These are phyloP conservation scores for Quercus cerris DNA, from an alignment of 306 rosid species.

Conservation along the genomic window DNA sequence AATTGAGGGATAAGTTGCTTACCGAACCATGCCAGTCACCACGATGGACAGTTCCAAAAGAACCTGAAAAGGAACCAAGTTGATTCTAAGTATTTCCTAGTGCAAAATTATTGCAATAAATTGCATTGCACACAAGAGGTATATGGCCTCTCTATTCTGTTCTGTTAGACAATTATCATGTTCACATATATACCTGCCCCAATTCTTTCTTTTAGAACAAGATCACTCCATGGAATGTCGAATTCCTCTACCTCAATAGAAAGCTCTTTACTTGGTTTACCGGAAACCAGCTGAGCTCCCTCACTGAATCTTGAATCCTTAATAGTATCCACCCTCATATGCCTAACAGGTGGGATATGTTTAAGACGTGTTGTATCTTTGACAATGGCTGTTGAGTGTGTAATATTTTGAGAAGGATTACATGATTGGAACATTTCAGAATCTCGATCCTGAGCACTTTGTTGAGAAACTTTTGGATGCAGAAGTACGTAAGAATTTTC, in stretches of 20 bases:
- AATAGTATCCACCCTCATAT: slow-evolving; percentile 43
- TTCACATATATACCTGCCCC: slow-evolving; percentile 69
- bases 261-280: slow-evolving; percentile 49
- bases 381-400: slow-evolving; percentile 34
- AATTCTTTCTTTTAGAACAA: slow-evolving; percentile 76
- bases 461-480: slow-evolving; percentile 40
- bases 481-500: slow-evolving; percentile 33
- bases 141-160: slow-evolving; percentile 6
- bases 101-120: slow-evolving; percentile 10
- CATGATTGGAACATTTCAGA: slow-evolving; percentile 41
- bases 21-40: slow-evolving; percentile 99
- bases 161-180: slow-evolving; percentile 20
- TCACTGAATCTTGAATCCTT: slow-evolving; percentile 49
- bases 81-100: slow-evolving; percentile 14
- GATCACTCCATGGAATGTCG: slow-evolving; percentile 81
- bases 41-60: slow-evolving; percentile 97
- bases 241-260: slow-evolving; percentile 67
- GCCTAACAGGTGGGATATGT: slow-evolving; percentile 40
- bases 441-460: slow-evolving; percentile 40
- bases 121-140: slow-evolving; percentile 20
- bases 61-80: slow-evolving; percentile 62
- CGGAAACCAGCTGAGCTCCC: slow-evolving; percentile 51
- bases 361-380: slow-evolving; percentile 51
- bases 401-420: slow-evolving; percentile 42
- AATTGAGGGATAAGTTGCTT: slow-evolving; percentile 30